Evolutionary conservation across 352 stramenopile species (phyloP).

Genomic region (Globisporangium emineosum): DNA sequence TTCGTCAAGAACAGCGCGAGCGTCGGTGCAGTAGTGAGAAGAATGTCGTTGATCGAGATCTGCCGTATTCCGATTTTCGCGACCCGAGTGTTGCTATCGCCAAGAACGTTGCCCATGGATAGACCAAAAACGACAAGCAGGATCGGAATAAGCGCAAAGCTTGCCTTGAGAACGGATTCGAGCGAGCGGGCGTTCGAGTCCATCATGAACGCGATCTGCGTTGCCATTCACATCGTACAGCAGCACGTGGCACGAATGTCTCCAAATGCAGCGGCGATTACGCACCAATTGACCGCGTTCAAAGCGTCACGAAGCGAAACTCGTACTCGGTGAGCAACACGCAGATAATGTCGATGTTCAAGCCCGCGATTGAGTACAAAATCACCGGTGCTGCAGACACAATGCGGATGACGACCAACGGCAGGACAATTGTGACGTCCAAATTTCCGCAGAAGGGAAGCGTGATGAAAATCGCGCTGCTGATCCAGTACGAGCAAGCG

Average conservation of each 20-base stretch:
- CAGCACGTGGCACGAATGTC: conserved; percentile 21
- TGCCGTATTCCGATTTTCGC: conserved; percentile 16
- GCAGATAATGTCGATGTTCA: conserved; percentile 20
- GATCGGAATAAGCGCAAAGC: not conserved
- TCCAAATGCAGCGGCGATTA: conserved; percentile 13
- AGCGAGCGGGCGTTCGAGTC: conserved; percentile 21
- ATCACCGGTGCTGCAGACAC: conserved; percentile 21
- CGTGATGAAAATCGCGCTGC: conserved; percentile 5
- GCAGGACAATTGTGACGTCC: not conserved
- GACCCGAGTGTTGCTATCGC: conserved; percentile 6
- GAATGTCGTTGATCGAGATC: conserved; percentile 22
- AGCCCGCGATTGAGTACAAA: conserved; percentile 12
- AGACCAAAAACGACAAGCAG: conserved; percentile 6
- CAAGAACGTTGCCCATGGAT: conserved; percentile 16
- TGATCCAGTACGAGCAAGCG: conserved; percentile 15
- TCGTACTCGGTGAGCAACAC: conserved; percentile 21
- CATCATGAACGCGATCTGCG: conserved; percentile 20
- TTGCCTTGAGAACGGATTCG: conserved; percentile 12
- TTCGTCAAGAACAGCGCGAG: conserved; percentile 24
- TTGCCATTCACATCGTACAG: conserved; percentile 23
- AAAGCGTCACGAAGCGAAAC: conserved; percentile 24
- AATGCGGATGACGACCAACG: conserved; percentile 2
- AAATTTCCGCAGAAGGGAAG: conserved; percentile 16
- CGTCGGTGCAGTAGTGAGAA: conserved; percentile 26
- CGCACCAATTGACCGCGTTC: conserved; percentile 27